Base-by-base conservation (phyloP, 129 eudicot genomes). In the Lonicera japonica region DNA sequence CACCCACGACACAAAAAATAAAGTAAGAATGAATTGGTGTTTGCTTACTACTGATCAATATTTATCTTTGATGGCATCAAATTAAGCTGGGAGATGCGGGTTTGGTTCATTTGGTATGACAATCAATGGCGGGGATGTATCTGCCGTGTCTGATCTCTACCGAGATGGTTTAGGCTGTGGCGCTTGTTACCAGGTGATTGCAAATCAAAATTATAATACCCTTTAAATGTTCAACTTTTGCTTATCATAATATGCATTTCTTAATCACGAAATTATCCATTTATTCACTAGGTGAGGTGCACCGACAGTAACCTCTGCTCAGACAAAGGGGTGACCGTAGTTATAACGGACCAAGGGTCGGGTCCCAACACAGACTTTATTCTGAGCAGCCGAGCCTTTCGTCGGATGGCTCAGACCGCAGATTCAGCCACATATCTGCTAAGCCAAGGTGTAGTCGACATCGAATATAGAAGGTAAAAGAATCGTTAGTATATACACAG, bases 91-190 rank as follows among this genome's bases (percentile, higher is more conserved):
- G 34, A 66, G 77, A 56, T 88, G 96, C 54, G 96, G 92, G 21
- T 88, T 72, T 39, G 92, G 92, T 36, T 58, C 82, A 19, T 78
- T 87, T 58, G 96, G 96, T 60, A 88, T 92, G 45, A 88, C 73
- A 21, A 82, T 88, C 19, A 84, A 88, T 25, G 68, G 84, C 56
- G 96, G 96, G 21, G 67, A 88, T 66, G 96, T 88, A 8, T 75
- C 89, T 38, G 94, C 84, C 25, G 94, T 80, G 56, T 88, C 94
- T 29, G 82, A 88, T 70, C 94, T 88, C 54, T 84, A 84, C 45
- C 77, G 80, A 21, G 82, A 79, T 69, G 96, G 96, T 61, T 63
- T 84, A 24, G 96, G 96, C 46, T 88, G 96, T 63, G 96, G 96
- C 74, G 86, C 96, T 43, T 88, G 96, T 65, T 84, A 84, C 70